Conservation (phyloP, 2,329 filamentous ascomycete genomes). For the Neofusicoccum laricinum region DNA sequence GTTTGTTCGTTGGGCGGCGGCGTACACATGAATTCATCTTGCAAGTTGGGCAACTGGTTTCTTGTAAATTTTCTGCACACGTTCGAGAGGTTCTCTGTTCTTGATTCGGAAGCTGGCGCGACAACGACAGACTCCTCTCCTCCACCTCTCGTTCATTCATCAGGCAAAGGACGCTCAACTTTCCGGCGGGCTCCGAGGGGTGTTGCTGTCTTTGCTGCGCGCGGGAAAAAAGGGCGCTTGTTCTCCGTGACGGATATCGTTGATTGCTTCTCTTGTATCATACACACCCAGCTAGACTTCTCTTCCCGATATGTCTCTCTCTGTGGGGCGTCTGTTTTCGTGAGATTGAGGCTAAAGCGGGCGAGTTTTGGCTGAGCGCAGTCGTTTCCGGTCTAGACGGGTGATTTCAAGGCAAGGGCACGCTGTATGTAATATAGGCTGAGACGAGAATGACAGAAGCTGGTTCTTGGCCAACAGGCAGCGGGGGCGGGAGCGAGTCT, state of each 20-base stretch:
- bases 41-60: conserved; percentile 7
- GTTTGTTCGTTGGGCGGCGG: neutral
- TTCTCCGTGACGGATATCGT: neutral
- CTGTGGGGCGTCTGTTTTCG: neutral
- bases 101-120: neutral
- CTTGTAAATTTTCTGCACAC: neutral
- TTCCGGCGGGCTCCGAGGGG: neutral
- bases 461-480: neutral
- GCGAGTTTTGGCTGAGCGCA: neutral
- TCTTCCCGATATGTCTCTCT: neutral
- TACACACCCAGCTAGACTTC: conserved; percentile 10
- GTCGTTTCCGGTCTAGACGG: neutral
- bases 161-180: neutral
- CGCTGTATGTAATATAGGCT: conserved; percentile 6
- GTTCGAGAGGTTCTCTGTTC: neutral
- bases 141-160: neutral
- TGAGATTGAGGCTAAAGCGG: conserved; percentile 7
- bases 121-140: neutral
- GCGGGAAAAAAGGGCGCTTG: neutral
- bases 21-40: conserved; percentile 13
- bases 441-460: neutral
- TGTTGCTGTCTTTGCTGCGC: conserved; percentile 5
- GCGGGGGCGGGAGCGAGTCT: neutral
- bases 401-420: neutral
- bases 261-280: conserved; percentile 1